A percentile compares a stretch with the other conserved stretches of the same genome.
Evolutionary conservation across 495 filamentous ascomycete genomes (phyloP).

Genomic region (Xylaria nigripes): DNA sequence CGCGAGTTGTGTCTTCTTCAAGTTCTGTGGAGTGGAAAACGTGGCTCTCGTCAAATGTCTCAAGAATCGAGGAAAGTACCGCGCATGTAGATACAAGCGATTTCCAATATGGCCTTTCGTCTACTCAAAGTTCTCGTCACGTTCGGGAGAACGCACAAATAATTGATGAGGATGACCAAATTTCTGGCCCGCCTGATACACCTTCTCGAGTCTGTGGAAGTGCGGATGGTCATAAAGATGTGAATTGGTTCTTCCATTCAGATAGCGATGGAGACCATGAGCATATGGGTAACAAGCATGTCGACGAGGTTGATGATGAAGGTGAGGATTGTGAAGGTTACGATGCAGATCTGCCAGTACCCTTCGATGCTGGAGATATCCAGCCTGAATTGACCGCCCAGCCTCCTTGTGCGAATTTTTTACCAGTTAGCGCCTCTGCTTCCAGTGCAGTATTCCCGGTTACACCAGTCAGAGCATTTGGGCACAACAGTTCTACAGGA

Average conservation of each 20-base stretch:
- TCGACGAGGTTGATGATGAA: constrained; percentile 10
- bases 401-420: background rate
- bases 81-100: constrained; percentile 16
- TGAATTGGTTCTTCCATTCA: background rate
- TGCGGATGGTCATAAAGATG: background rate
- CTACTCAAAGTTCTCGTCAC: constrained; percentile 38
- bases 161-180: constrained; percentile 32
- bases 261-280: constrained; percentile 16
- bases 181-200: background rate
- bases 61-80: constrained; percentile 37
- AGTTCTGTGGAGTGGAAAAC: constrained; percentile 48
- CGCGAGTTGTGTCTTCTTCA: constrained; percentile 30
- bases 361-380: constrained; percentile 6
- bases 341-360: constrained; percentile 1
- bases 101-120: constrained; percentile 31
- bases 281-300: background rate
- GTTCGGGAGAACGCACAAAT: constrained; percentile 55
- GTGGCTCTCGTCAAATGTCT: constrained; percentile 44
- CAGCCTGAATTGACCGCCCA: background rate
- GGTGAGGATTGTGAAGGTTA: background rate
- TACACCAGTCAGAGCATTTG: background rate
- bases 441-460: background rate
- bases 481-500: background rate
- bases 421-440: background rate
- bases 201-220: background rate